Evolutionary conservation across 2,329 filamentous ascomycete species (phyloP).

Genomic region (Penicillium sp.): DNA sequence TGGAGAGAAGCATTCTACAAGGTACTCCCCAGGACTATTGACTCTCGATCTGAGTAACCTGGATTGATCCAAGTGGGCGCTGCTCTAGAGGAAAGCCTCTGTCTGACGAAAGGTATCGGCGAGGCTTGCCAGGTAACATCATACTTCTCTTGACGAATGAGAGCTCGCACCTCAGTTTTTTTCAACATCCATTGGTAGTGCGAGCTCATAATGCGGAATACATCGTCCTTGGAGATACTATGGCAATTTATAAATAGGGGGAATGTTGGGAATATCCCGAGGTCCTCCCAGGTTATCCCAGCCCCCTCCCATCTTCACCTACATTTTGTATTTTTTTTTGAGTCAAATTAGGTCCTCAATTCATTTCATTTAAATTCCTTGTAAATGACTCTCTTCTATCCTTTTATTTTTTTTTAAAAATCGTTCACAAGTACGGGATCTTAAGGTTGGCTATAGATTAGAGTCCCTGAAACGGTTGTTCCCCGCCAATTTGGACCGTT

Average conservation of each 20-base stretch:
- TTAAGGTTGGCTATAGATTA: too few species aligned
- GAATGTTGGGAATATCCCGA: too few species aligned
- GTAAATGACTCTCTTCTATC: too few species aligned
- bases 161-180: not conserved
- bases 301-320: too few species aligned
- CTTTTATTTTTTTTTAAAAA: too few species aligned
- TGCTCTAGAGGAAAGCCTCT: not conserved
- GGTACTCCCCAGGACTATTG: not conserved
- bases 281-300: too few species aligned
- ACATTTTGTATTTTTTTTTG: too few species aligned
- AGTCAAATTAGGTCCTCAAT: too few species aligned
- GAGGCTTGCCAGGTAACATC: not conserved
- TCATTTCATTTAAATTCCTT: too few species aligned
- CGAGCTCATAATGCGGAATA: not conserved
- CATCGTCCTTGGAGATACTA: not conserved
- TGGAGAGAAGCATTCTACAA: constrained; percentile 3
- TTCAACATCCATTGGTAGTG: too few species aligned
- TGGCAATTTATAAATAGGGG: too few species aligned
- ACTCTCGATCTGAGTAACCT: not conserved
- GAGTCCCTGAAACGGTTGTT: not conserved
- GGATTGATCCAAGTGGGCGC: not conserved
- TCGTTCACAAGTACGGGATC: too few species aligned
- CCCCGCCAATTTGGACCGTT: not conserved
- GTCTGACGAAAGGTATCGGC: not conserved
- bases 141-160: not conserved